phyloP scores from a whole-genome alignment of 1,284 basidiomycete species.

The Sporisorium sorghi region DNA sequence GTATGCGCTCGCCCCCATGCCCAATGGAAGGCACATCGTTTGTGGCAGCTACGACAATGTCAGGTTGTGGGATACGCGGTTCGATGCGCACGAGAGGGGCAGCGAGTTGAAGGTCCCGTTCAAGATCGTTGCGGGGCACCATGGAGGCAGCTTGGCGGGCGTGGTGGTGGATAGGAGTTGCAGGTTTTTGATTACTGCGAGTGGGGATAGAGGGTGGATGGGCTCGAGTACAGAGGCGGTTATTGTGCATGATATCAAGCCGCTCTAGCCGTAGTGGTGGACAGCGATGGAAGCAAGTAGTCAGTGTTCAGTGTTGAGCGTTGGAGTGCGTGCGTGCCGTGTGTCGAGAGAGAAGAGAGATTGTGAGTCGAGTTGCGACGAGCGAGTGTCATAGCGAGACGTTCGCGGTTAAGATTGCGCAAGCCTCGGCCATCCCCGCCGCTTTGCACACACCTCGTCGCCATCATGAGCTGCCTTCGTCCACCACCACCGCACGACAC shows the following conservation, averaged over 20 bases:
- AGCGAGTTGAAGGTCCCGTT: slow-evolving; percentile 73
- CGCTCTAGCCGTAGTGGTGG: too few species aligned
- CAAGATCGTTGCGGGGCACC: slow-evolving; percentile 95
- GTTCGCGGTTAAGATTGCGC: too few species aligned
- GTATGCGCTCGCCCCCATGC: slow-evolving; percentile 87
- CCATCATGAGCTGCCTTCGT: too few species aligned
- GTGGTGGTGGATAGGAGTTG: slow-evolving; percentile 88
- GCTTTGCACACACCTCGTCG: too few species aligned
- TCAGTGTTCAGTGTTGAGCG: too few species aligned
- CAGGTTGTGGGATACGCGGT: slow-evolving; percentile 89
- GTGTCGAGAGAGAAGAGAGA: too few species aligned
- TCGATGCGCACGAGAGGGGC: slow-evolving; percentile 72
- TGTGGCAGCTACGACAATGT: slow-evolving; percentile 94
- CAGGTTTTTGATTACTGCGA: slow-evolving; percentile 87
- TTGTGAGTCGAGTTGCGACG: too few species aligned
- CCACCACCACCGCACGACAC: not conserved
- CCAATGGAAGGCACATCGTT: slow-evolving; percentile 88
- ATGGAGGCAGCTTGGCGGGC: slow-evolving; percentile 90
- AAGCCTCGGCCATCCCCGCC: too few species aligned
- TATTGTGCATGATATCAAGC: slow-evolving; percentile 62
- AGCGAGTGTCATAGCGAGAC: too few species aligned
- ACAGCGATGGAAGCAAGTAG: too few species aligned
- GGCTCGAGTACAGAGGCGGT: slow-evolving; percentile 60
- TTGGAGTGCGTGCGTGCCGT: too few species aligned
- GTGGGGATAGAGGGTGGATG: slow-evolving; percentile 92